phyloP scores from a whole-genome alignment of 805 yeast genomes.

The Blastobotrys attinorum region DNA sequence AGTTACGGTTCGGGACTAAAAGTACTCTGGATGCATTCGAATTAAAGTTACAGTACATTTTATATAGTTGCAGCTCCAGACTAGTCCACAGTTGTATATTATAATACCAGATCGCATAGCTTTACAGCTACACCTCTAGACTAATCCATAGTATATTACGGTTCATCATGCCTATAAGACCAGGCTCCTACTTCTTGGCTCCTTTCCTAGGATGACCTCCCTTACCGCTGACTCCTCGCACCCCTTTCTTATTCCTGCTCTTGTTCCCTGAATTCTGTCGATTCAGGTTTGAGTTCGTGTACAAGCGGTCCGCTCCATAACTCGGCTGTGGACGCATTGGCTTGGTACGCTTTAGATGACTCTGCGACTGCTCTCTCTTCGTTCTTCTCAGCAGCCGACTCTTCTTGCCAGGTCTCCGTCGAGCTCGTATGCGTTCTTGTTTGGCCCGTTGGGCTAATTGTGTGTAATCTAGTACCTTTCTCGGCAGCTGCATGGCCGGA shows the following conservation, averaged over 20 bases:
- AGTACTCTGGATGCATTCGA: too few species aligned
- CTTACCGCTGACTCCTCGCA: background rate
- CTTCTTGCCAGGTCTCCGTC: conserved; percentile 20
- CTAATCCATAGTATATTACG: too few species aligned
- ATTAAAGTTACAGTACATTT: too few species aligned
- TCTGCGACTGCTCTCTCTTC: background rate
- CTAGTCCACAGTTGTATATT: too few species aligned
- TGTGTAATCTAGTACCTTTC: conserved; percentile 18
- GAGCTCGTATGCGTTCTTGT: conserved; percentile 9
- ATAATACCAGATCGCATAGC: too few species aligned
- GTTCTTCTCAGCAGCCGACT: conserved; percentile 8
- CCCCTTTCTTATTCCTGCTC: background rate
- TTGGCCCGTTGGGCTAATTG: conserved; percentile 10
- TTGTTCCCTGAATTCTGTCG: background rate
- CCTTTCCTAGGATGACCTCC: conserved; percentile 3
- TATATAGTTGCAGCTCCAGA: too few species aligned
- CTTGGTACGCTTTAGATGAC: background rate
- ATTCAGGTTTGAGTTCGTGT: background rate
- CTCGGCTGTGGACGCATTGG: too few species aligned
- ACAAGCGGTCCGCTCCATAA: background rate
- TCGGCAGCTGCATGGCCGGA: conserved; percentile 18
- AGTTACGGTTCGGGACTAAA: too few species aligned
- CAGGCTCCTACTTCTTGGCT: background rate
- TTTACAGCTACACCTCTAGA: too few species aligned
- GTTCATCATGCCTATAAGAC: too few species aligned